Conservation (phyloP, 140 eudicot genomes). For the Bidens hawaiensis region DNA sequence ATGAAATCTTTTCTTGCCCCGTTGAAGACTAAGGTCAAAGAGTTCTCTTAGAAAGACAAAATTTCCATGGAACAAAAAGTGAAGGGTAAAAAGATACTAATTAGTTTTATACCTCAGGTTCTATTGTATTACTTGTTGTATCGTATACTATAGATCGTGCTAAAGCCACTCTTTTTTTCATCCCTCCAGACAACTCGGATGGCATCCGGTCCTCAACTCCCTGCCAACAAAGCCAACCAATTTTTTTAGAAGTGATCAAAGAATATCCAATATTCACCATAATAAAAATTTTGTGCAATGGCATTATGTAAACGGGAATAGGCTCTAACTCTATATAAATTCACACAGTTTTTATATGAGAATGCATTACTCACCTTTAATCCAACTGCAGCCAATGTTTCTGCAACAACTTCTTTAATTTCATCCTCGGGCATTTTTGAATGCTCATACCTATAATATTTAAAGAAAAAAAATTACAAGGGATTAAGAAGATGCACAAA, state of each 20-base stretch:
- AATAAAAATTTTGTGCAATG: not conserved
- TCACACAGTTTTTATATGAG: not conserved
- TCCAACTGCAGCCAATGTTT: constrained; percentile 95
- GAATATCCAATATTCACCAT: not conserved
- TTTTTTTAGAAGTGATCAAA: constrained; percentile 1
- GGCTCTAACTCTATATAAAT: not conserved
- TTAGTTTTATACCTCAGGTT: constrained; percentile 74
- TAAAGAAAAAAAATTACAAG: constrained; percentile 2
- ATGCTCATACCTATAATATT: constrained; percentile 58
- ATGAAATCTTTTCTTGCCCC: not conserved
- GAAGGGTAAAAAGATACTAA: not conserved
- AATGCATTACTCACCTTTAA: constrained; percentile 72
- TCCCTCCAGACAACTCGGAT: constrained; percentile 97
- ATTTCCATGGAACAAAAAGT: not conserved
- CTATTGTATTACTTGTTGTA: constrained; percentile 68
- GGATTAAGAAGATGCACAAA: not conserved
- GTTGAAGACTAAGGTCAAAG: not conserved
- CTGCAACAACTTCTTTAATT: constrained; percentile 75
- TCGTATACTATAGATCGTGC: constrained; percentile 92
- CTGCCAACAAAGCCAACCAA: constrained; percentile 40
- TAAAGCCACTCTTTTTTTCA: constrained; percentile 96
- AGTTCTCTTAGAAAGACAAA: constrained; percentile 1
- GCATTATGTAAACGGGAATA: no score
- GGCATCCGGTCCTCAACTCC: constrained; percentile 95
- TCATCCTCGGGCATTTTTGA: constrained; percentile 76